Conservation (phyloP, 768 basidiomycete species). For the Termitomyces sp. region DNA sequence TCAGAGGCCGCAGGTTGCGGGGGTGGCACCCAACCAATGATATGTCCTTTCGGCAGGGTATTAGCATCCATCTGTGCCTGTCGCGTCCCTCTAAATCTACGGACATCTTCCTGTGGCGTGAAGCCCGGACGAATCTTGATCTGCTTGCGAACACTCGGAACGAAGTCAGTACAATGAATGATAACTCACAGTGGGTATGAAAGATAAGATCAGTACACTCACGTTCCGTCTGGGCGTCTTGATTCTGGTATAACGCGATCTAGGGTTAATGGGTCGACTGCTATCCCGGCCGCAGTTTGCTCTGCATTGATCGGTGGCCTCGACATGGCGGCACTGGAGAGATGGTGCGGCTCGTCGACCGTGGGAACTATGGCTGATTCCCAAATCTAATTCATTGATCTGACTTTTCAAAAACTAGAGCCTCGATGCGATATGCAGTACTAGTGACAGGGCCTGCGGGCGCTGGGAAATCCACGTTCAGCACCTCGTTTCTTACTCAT, state of each 20-base stretch:
- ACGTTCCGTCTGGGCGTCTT: conserved; percentile 81
- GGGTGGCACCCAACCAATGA: conserved; percentile 75
- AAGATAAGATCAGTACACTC: conserved; percentile 23
- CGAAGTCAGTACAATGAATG: conserved; percentile 7
- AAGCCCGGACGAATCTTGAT: conserved; percentile 88
- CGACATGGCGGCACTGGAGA: conserved; percentile 46
- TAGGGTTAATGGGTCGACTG: conserved; percentile 79
- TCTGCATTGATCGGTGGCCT: conserved; percentile 71
- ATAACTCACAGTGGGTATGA: too few relatives aligned
- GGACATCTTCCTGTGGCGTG: conserved; percentile 91
- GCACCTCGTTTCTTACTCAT: conserved; percentile 83
- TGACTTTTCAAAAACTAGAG: not conserved
- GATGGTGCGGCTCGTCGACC: conserved; percentile 5
- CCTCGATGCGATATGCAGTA: conserved; percentile 78
- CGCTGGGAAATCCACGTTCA: conserved; percentile 96
- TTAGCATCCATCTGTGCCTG: conserved; percentile 67
- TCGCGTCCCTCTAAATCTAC: conserved; percentile 75
- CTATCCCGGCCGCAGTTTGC: conserved; percentile 70
- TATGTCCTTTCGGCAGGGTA: conserved; percentile 69
- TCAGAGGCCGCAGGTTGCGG: conserved; percentile 33
- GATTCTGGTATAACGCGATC: conserved; percentile 89
- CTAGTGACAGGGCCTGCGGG: conserved; percentile 95
- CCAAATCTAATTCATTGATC: too few relatives aligned
- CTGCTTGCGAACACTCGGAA: conserved; percentile 73
- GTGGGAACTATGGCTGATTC: conserved; percentile 10